Base-by-base conservation (phyloP, 768 basidiomycete species). In the Boletus huronensis region DNA sequence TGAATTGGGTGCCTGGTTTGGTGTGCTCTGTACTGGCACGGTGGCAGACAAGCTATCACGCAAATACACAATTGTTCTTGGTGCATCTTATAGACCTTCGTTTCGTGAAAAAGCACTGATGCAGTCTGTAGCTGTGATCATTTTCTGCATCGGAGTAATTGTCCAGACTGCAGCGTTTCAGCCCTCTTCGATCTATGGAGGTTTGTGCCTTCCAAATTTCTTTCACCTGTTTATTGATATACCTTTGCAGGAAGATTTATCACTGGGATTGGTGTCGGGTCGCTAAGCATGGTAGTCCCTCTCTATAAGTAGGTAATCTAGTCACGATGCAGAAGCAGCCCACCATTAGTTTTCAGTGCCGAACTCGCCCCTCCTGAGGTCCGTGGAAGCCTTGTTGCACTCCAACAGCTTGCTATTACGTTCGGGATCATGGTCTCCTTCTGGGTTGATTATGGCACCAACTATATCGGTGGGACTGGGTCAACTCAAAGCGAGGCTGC, bases 391-490 rank as follows among this genome's bases (percentile, higher is more conserved):
- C 73, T 92, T 35, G 88, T 91, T 48, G 88, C 87, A 3, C 78
- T 92, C 9, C 90, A 91, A 66, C 90, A 91, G 66, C 75, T 91
- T 19, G 85, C 88, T 3, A 92, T 92, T 67, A 87, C 87, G 2
- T 88, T 88, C 61, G 86, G 87, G 21, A 89, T 88, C 66, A 83
- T 88, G 83, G 58, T 88, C 25, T 75, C 70, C 6, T 77, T 76
- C 72, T 80, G 74, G 73, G 77, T 77, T 54, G 72, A 74, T 46
- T 76, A 74, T 49, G 74, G 76, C 21, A 86, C 83, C 26, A 88
- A 89, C 70, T 86, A 81, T 68, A 88, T 88, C 44, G 85, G 85
- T 23, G 85, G 86, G 0, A 83, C 79, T 32, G 79, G 79, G 10
- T 60, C 57, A 0, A 69, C 69, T 7, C 88, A 90, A 63, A 77